A percentile compares a stretch with the other conserved stretches of the same genome.
Evolutionary conservation across 768 basidiomycete species (phyloP).

Genomic region (Suillus variegatus): DNA sequence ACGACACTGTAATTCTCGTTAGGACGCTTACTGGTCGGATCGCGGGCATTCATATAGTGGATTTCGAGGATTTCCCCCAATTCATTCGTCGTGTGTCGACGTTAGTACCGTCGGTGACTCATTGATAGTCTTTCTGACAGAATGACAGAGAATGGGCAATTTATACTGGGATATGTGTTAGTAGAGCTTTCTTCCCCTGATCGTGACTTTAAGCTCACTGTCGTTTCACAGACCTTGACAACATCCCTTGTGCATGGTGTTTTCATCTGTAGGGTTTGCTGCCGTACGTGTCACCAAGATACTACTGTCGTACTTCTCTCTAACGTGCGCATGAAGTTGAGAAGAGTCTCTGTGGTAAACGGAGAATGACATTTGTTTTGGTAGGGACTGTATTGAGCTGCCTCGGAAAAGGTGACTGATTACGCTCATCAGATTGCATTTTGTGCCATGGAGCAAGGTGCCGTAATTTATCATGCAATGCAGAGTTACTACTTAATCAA

Average conservation of each 20-base stretch:
- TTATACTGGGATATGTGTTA: constrained; percentile 1
- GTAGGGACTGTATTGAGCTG: background rate
- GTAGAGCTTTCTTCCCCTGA: background rate
- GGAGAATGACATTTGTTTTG: constrained; percentile 1
- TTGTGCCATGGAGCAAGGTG: background rate
- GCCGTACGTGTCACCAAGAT: background rate
- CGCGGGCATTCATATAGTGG: background rate
- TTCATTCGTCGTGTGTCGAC: background rate
- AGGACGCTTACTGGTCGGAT: background rate
- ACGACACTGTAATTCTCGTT: background rate
- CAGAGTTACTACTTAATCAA: background rate
- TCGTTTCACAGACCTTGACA: background rate
- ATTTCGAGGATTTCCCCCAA: background rate
- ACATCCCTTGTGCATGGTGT: background rate
- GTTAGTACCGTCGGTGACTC: background rate
- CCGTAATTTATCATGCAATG: background rate
- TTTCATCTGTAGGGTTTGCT: constrained; percentile 1
- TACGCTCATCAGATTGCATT: background rate
- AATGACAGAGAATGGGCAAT: constrained; percentile 1
- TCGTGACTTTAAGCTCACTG: background rate
- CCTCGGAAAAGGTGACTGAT: background rate
- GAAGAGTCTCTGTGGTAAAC: background rate
- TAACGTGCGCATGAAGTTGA: background rate
- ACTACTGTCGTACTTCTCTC: background rate
- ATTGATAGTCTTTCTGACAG: background rate